Percentiles rank a stretch among this genome's conserved stretches.
Conservation (phyloP, 805 yeast genomes). For the Barnettozyma sp. region DNA sequence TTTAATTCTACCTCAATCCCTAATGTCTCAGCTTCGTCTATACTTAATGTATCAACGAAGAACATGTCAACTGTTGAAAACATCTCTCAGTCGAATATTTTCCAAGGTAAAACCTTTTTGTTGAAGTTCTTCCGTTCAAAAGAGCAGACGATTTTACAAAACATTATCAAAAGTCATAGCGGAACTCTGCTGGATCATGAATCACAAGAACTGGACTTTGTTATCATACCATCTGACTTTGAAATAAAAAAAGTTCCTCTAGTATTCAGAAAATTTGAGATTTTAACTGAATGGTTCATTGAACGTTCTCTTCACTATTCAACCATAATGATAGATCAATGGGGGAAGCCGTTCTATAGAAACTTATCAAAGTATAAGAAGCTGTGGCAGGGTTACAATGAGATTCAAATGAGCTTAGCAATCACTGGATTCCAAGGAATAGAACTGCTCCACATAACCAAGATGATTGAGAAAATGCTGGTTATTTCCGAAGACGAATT, state of each 20-base stretch:
- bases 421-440: conserved; percentile 75
- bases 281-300: conserved; percentile 74
- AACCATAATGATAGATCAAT: conserved; percentile 42
- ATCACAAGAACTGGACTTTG: conserved; percentile 7
- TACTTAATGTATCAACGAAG: conserved; percentile 1
- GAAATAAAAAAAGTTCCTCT: conserved; percentile 13
- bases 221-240: conserved; percentile 20
- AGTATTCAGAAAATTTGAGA: conserved; percentile 14
- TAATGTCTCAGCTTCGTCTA: conserved; percentile 5
- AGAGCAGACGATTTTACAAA: conserved; percentile 32
- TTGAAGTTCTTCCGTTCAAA: conserved; percentile 35
- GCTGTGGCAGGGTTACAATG: conserved; percentile 2
- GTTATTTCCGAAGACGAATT: conserved; percentile 43
- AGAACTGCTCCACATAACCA: conserved; percentile 62
- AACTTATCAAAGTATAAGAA: conserved; percentile 16
- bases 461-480: conserved; percentile 40
- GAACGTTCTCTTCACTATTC: conserved; percentile 65
- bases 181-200: conserved; percentile 28
- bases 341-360: conserved; percentile 48
- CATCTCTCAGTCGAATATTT: conserved; percentile 25
- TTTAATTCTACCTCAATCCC: conserved; percentile 9
- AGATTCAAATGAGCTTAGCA: conserved; percentile 28
- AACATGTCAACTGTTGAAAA: not conserved
- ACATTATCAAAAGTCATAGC: conserved; percentile 39
- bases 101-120: conserved; percentile 37